These are phyloP conservation scores for Eucalyptus regnans DNA, from an alignment of 345 rosid species.

Conservation along the genomic window DNA sequence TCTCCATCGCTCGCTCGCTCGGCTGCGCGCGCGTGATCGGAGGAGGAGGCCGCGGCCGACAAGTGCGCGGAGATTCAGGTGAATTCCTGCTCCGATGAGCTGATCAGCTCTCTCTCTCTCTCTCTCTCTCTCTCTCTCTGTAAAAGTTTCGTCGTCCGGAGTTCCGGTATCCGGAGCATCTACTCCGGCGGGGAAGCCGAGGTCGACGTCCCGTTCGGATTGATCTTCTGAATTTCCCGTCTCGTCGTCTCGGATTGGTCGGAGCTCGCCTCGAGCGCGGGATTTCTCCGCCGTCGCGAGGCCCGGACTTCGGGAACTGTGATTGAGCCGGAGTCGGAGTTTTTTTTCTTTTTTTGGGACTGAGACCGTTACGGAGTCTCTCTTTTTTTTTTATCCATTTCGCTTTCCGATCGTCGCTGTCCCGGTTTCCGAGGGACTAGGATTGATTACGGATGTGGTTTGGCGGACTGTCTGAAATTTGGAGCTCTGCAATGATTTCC, in stretches of 20 bases:
- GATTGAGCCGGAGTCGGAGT: neutral
- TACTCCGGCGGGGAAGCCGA: neutral
- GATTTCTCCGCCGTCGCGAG: neutral
- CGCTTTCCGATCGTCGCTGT: neutral
- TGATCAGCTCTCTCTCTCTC: neutral
- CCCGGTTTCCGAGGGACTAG: neutral
- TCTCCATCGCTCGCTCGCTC: neutral
- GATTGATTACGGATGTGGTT: neutral
- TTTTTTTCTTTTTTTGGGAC: neutral
- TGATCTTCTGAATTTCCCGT: neutral
- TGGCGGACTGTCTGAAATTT: neutral
- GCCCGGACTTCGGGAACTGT: neutral
- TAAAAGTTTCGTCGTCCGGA: neutral
- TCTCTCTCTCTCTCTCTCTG: neutral
- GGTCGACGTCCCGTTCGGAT: neutral
- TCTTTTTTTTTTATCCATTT: neutral
- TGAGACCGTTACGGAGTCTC: neutral
- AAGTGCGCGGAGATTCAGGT: constrained; percentile 9
- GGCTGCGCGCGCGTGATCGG: neutral
- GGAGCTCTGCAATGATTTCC: neutral
- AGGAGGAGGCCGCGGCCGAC: neutral
- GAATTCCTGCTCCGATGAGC: neutral
- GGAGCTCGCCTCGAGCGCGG: neutral
- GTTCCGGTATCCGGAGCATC: neutral
- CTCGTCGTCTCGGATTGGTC: neutral